phyloP scores from a whole-genome alignment of 257 asterid species.

The Capsicum rhomboideum region DNA sequence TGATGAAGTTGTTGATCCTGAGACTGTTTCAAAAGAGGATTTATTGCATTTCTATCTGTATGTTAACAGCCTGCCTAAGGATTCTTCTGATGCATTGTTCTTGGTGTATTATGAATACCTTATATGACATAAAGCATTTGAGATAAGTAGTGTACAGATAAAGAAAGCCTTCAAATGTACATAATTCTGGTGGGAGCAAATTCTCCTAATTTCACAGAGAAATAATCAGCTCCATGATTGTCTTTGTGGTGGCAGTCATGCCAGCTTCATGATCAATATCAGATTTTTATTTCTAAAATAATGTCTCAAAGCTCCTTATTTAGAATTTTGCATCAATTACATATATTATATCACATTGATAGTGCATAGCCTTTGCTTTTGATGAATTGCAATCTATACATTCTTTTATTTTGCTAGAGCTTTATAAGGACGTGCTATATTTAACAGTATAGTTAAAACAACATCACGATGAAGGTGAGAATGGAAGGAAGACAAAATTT shows the following conservation, averaged over 20 bases:
- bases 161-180: constrained; percentile 50
- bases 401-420: not conserved
- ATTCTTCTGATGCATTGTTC: constrained; percentile 70
- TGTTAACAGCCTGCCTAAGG: constrained; percentile 64
- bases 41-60: constrained; percentile 58
- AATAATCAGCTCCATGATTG: constrained; percentile 28
- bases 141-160: constrained; percentile 26
- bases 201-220: constrained; percentile 15
- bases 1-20: constrained; percentile 64
- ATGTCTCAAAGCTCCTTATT: not conserved
- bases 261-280: constrained; percentile 3
- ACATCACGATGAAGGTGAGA: not conserved
- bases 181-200: constrained; percentile 35
- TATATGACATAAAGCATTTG: constrained; percentile 29
- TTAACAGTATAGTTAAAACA: not conserved
- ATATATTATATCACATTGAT: not conserved
- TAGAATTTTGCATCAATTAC: not conserved
- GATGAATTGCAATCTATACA: not conserved
- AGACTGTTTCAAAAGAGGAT: constrained; percentile 49
- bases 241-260: constrained; percentile 19
- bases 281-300: not conserved
- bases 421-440: not conserved
- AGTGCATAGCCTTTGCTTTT: not conserved
- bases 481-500: not conserved
- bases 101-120: constrained; percentile 66